These are phyloP conservation scores for Gloeophyllum trabeum DNA, from an alignment of 768 basidiomycete species.

Conservation along the genomic window DNA sequence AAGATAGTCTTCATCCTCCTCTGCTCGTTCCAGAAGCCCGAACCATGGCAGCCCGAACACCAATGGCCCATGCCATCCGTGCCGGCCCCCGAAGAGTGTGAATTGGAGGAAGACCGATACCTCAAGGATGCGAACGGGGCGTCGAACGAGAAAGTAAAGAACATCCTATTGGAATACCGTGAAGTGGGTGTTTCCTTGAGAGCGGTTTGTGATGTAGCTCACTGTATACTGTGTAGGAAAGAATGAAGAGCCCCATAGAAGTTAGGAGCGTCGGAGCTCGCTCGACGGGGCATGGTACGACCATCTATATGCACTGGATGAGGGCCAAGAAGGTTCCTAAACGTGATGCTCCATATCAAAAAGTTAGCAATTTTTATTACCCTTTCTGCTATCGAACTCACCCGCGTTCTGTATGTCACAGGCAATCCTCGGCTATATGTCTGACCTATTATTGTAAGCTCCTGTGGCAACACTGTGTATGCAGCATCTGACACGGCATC, in stretches of 20 bases:
- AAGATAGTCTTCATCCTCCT: slow-evolving; percentile 48
- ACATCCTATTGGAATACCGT: slow-evolving; percentile 14
- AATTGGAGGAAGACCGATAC: slow-evolving; percentile 38
- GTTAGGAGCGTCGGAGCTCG: slow-evolving; percentile 43
- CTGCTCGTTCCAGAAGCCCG: slow-evolving; percentile 77
- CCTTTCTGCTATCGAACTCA: background rate
- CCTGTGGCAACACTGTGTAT: background rate
- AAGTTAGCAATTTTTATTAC: slow-evolving; percentile 27
- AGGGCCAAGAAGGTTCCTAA: slow-evolving; percentile 54
- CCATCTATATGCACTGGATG: slow-evolving; percentile 70
- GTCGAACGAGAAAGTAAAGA: no score
- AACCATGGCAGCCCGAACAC: slow-evolving; percentile 60
- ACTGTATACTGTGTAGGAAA: slow-evolving; percentile 34
- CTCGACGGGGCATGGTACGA: slow-evolving; percentile 31
- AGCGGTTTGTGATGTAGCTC: background rate
- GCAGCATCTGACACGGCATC: slow-evolving; percentile 5
- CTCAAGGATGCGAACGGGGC: no score
- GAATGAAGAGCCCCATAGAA: no score
- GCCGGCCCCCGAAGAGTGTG: slow-evolving; percentile 45
- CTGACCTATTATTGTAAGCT: slow-evolving; percentile 68
- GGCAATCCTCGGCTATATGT: slow-evolving; percentile 75
- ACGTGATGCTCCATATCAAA: slow-evolving; percentile 67
- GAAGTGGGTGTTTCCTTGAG: slow-evolving; percentile 9
- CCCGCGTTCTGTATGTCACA: slow-evolving; percentile 13
- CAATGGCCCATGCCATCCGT: slow-evolving; percentile 58